These are phyloP conservation scores for Porphyrellus cyaneotinctus DNA, from an alignment of 768 basidiomycete species.

Conservation along the genomic window DNA sequence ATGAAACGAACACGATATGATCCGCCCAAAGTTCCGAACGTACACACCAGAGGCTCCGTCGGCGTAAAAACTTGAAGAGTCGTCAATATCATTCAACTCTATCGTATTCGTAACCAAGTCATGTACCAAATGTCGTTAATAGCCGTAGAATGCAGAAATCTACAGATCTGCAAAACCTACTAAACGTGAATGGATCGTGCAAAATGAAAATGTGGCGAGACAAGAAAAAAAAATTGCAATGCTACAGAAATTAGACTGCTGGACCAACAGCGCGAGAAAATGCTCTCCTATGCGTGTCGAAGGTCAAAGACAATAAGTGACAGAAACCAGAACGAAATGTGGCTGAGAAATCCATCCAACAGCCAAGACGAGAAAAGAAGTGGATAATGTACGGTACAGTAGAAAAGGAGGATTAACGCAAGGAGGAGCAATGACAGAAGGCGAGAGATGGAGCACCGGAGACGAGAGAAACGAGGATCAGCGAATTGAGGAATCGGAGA, in stretches of 20 bases:
- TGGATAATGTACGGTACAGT: constrained; percentile 30
- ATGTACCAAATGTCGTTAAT: constrained; percentile 20
- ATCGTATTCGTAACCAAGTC: constrained; percentile 22
- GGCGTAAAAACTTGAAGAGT: constrained; percentile 10
- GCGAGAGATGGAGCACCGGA: constrained; percentile 9
- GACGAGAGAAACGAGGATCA: constrained; percentile 13
- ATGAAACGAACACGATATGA: neutral
- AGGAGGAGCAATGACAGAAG: constrained; percentile 28
- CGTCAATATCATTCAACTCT: constrained; percentile 25
- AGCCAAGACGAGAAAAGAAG: constrained; percentile 26
- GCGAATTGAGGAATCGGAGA: constrained; percentile 9
- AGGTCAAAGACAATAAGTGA: constrained; percentile 36
- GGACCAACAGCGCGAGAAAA: constrained; percentile 28
- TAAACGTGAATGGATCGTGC: constrained; percentile 13
- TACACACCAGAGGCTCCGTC: neutral
- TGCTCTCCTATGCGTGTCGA: constrained; percentile 34
- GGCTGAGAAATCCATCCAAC: constrained; percentile 33
- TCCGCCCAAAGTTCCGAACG: constrained; percentile 5
- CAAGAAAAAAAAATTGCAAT: constrained; percentile 27
- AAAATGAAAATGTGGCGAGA: constrained; percentile 11
- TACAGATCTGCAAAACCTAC: constrained; percentile 28
- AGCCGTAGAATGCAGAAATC: constrained; percentile 27
- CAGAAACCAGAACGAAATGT: constrained; percentile 19
- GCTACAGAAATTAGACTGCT: constrained; percentile 33
- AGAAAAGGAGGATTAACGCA: constrained; percentile 28